Evolutionary conservation across 2,329 filamentous ascomycete genomes (phyloP), one percentile per base, ranked within the genome.

Genomic region (Eutypella sp.): DNA sequence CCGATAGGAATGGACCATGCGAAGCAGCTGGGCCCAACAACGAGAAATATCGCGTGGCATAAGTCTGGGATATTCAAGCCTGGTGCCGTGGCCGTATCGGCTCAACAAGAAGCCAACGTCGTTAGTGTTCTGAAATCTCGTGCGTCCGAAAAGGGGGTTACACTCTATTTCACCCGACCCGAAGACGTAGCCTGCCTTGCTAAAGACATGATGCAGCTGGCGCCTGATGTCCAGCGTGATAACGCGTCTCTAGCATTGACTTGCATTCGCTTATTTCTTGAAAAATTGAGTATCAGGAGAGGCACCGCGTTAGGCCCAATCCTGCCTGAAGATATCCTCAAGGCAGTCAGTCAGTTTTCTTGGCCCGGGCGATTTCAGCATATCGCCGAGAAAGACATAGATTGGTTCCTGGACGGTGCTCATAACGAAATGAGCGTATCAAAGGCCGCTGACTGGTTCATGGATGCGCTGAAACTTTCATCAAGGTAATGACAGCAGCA

Each of bases 1-100:
- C 60, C 64, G 2, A 55, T 78, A 16, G 72, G 71, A 0, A 67
- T 77, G 47, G 74, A 78, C 54, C 73, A 78, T 54, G 59, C 69
- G 18, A 56, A 56, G 15, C 53, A 63, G 22, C 62, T 78, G 1
- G 74, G 74, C 2, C 59, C 63, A 8, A 71, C 66, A 0, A 63
- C 77, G 29, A 67, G 71, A 20, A 63, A 70, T 47, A 73, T 76
- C 46, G 71, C 73, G 3, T 76, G 72, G 73, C 71, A 77, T 51
- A 78, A 78, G 55, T 64, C 70, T 9, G 74, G 74, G 0, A 75
- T 78, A 13, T 66, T 75, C 50, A 77, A 76, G 50, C 9, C 47
- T 5, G 65, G 63, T 1, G 51, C 63, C 1, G 60, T 59, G 37
- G 67, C 70, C 6, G 70, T 73, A 42, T 67, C 67, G 0, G 63